A percentile compares a stretch with the other conserved stretches of the same genome.
Conservation (phyloP, 371 early-diverging fungal genomes). For the Massospora cicadina region DNA sequence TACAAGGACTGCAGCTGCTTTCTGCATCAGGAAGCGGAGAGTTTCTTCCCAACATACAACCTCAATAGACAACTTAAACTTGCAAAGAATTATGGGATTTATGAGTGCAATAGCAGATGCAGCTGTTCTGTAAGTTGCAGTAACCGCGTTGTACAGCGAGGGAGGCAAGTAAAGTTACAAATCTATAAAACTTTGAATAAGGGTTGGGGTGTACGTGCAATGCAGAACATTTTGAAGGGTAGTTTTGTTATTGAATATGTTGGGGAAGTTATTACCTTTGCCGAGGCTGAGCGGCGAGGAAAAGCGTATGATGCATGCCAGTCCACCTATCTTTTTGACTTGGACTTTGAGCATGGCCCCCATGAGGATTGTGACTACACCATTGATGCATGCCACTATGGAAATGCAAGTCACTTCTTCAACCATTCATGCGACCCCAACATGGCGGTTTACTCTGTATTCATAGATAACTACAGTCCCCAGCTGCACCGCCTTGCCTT, state of each 20-base stretch:
- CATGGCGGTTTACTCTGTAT: slow-evolving; percentile 27
- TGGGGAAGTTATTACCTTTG: slow-evolving; percentile 38
- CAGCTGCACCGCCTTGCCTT: slow-evolving; percentile 33
- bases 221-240: slow-evolving; percentile 21
- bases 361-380: slow-evolving; percentile 20
- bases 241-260: slow-evolving; percentile 42
- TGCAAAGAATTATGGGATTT: slow-evolving; percentile 22
- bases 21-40: neutral
- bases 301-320: slow-evolving; percentile 23
- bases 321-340: slow-evolving; percentile 36
- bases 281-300: slow-evolving; percentile 28
- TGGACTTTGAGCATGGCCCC: slow-evolving; percentile 26
- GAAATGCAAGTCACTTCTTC: slow-evolving; percentile 50
- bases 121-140: slow-evolving; percentile 32
- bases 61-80: neutral
- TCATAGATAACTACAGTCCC: slow-evolving; percentile 16
- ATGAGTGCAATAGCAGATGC: slow-evolving; percentile 50
- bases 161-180: slow-evolving; percentile 26
- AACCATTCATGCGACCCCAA: slow-evolving; percentile 58
- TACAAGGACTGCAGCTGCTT: neutral
- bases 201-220: slow-evolving; percentile 46
- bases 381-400: slow-evolving; percentile 43
- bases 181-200: slow-evolving; percentile 28
- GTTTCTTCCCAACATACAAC: neutral
- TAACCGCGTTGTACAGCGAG: slow-evolving; percentile 47